Conservation (phyloP, 805 yeast species). For the Cyberlindnera suaveolens region DNA sequence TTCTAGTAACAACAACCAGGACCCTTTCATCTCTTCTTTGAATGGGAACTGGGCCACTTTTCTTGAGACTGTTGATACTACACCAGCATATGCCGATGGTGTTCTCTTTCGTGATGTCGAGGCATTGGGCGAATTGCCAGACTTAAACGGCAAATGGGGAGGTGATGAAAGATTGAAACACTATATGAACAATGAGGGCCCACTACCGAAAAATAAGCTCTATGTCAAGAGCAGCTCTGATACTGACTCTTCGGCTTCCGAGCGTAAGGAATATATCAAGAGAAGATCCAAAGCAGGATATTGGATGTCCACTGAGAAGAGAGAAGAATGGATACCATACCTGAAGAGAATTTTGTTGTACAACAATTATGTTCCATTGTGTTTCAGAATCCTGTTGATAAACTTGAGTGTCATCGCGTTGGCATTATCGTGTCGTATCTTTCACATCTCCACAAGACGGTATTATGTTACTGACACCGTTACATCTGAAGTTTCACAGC, state of each 20-base stretch:
- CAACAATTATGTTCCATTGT: constrained; percentile 77
- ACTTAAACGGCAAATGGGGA: constrained; percentile 56
- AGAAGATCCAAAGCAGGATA: constrained; percentile 55
- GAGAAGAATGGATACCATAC: constrained; percentile 58
- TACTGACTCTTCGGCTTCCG: constrained; percentile 1
- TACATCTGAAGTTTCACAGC: constrained; percentile 45
- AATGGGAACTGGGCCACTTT: constrained; percentile 48
- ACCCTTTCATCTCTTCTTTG: constrained; percentile 31
- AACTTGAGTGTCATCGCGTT: constrained; percentile 61
- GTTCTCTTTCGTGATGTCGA: constrained; percentile 17
- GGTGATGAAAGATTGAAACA: constrained; percentile 59
- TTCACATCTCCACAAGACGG: constrained; percentile 29
- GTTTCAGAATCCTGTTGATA: constrained; percentile 57
- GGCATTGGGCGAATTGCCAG: constrained; percentile 27
- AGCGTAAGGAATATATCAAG: constrained; percentile 26
- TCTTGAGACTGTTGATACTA: constrained; percentile 39
- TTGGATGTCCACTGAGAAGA: constrained; percentile 61
- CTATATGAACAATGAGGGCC: constrained; percentile 36
- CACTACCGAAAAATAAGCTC: constrained; percentile 3
- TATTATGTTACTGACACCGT: constrained; percentile 6
- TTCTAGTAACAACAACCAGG: constrained; percentile 5
- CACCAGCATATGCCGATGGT: constrained; percentile 29
- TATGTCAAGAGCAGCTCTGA: background rate
- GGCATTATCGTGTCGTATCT: constrained; percentile 62
- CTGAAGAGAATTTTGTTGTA: constrained; percentile 54